Evolutionary conservation across 2,329 filamentous ascomycete species (phyloP), one percentile per base, ranked within the genome.

Genomic region (Hymenoscyphus repandus): DNA sequence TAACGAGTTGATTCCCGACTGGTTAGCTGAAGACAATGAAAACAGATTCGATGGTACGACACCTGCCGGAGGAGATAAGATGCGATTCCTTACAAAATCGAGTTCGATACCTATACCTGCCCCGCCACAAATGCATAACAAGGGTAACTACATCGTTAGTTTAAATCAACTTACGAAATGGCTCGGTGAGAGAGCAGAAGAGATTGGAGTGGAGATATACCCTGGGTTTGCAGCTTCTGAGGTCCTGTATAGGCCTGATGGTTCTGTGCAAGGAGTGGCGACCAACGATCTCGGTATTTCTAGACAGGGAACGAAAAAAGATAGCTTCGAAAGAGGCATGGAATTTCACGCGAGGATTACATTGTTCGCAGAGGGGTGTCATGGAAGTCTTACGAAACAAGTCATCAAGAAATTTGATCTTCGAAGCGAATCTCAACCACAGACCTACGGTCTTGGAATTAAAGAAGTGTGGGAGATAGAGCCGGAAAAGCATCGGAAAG

Each of bases 381-480:
- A 99, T 68, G 93, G 93, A 56, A 96, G 89, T 71, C 71, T 99
- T 70, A 92, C 86, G 46, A 99, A 99, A 75, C 88, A 96, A 70
- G 85, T 97, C 49, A 88, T 90, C 61, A 93, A 91, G 70, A 96
- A 95, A 68, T 99, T 90, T 61, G 90, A 97, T 65, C 74, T 99
- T 54, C 82, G 93, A 55, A 78, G 86, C 55, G 88, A 97, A 62
- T 92, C 88, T 71, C 86, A 96, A 68, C 88, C 88, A 50, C 93
- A 99, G 72, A 99, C 93, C 2, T 99, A 99, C 67, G 93, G 87
- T 15, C 75, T 99, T 6, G 93, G 93, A 27, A 73, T 97, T 61
- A 99, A 99, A 71, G 93, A 99, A 69, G 88, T 99, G 0, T 99
- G 93, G 93, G 93, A 99, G 70, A 79, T 99, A 31, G 82, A 90